Conservation (phyloP, 1,284 basidiomycete genomes). For the Dichomitus squalens region DNA sequence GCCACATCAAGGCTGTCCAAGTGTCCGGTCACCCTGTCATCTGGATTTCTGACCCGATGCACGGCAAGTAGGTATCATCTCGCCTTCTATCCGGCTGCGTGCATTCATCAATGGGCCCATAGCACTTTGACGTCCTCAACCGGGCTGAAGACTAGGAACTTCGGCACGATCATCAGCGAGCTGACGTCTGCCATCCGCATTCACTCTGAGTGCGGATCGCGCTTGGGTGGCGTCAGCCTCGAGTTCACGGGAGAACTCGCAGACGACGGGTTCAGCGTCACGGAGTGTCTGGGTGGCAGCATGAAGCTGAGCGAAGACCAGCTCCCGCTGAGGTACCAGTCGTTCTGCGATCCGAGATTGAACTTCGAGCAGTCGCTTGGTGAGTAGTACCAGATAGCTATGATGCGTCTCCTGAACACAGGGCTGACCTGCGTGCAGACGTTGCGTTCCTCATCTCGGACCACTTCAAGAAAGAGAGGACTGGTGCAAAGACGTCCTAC, state of each 20-base stretch:
- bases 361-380: slow-evolving; percentile 85
- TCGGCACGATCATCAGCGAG: slow-evolving; percentile 90
- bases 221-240: slow-evolving; percentile 92
- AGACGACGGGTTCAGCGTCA: slow-evolving; percentile 91
- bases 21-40: slow-evolving; percentile 83
- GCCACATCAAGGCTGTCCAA: slow-evolving; percentile 86
- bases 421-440: slow-evolving; percentile 42
- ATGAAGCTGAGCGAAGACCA: slow-evolving; percentile 80
- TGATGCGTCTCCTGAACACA: background rate
- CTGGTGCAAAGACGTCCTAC: slow-evolving; percentile 24
- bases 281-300: slow-evolving; percentile 81
- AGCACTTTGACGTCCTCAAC: slow-evolving; percentile 81
- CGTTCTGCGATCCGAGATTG: slow-evolving; percentile 80
- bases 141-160: slow-evolving; percentile 88
- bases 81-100: background rate
- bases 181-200: slow-evolving; percentile 83
- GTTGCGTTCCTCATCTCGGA: slow-evolving; percentile 81
- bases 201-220: slow-evolving; percentile 71
- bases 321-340: slow-evolving; percentile 63
- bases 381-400: slow-evolving; percentile 36
- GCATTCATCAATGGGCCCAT: slow-evolving; percentile 1
- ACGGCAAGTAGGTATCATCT: slow-evolving; percentile 76
- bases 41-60: slow-evolving; percentile 98
- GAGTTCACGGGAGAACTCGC: slow-evolving; percentile 97
- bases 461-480: slow-evolving; percentile 71